Evolutionary conservation across 306 rosid genomes (phyloP), one percentile per base, ranked within the genome.

Genomic region (Inga laurina): DNA sequence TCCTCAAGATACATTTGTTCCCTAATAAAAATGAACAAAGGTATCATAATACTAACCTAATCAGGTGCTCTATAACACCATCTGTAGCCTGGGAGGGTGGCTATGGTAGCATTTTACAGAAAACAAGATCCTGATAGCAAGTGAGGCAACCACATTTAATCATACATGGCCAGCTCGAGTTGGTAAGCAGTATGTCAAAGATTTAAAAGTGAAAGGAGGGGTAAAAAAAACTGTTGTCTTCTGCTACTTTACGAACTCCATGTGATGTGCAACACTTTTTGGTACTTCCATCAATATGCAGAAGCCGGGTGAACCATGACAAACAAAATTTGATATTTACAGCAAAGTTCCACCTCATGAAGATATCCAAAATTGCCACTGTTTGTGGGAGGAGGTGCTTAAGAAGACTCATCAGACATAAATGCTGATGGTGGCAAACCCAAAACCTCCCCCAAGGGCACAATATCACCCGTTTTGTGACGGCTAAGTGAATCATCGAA

Each of bases 271-370:
- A 39, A 39, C 43, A 6, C 43, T 39, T 39, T 39, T 39, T 39
- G 43, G 43, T 39, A 39, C 43, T 39, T 72, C 69, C 72, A 73
- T 46, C 16, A 39, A 64, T 74, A 82, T 85, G 89, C 79, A 81
- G 88, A 81, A 79, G 89, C 77, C 76, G 85, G 81, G 75, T 85
- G 43, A 39, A 39, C 43, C 43, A 39, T 39, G 43, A 39, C 84
- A 56, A 76, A 88, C 93, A 92, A 95, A 95, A 95, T 85, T 91
- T 85, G 84, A 84, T 93, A 95, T 95, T 86, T 93, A 95, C 98
- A 92, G 67, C 88, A 93, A 87, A 93, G 92, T 81, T 92, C 90
- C 88, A 93, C 98, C 85, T 93, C 96, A 3, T 92, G 97, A 74
- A 96, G 98, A 81, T 89, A 92, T 39, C 91, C 94, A 80, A 83